Base-by-base conservation (phyloP, 129 eudicot species). In the Rutidosis leptorrhynchoides region DNA sequence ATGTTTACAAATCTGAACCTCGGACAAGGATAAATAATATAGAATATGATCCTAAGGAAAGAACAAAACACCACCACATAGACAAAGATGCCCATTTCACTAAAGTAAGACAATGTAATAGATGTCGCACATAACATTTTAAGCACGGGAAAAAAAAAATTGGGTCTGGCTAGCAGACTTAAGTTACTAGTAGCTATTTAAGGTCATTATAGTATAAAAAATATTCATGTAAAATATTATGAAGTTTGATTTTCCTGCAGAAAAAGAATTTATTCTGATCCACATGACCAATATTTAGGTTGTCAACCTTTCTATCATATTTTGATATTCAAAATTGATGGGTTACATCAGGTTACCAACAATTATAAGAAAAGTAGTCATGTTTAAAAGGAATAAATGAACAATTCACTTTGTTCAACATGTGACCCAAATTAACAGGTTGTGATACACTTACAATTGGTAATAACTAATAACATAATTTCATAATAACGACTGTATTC, bases 51-150 rank as follows among this genome's bases (percentile, higher is more conserved):
- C 72, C 52, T 53, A 22, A 53, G 62, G 32, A 52, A 22, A 53
- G 48, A 68, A 55, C 35, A 66, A 49, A 51, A 29, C n/a, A 49
- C 71, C 45, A 52, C 23, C 49, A 68, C 52, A 54, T 68, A 54
- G 51, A 68, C 26, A 68, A 68, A 68, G 64, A 68, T 54, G 73
- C 64, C 52, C 22, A 52, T 85, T 83, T 32, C 62, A 82, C 61
- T 54, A n/a, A n/a, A 54, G n/a, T n/a, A n/a, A n/a, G 59, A 54
- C 28, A 54, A 54, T 22, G 59, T 54, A 23, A 53, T 23, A 16
- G 5, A 37, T 37, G 26, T 52, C 23, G 7, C 29, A 3, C 22
- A 22, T 20, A 20, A 52, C 58, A 52, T 8, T 20, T 51, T 52
- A 52, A 52, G 26, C 45, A 7, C 58, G n/a, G n/a, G n/a, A 51